phyloP scores from a whole-genome alignment of 805 yeast genomes.

The Metschnikowia lunata region DNA sequence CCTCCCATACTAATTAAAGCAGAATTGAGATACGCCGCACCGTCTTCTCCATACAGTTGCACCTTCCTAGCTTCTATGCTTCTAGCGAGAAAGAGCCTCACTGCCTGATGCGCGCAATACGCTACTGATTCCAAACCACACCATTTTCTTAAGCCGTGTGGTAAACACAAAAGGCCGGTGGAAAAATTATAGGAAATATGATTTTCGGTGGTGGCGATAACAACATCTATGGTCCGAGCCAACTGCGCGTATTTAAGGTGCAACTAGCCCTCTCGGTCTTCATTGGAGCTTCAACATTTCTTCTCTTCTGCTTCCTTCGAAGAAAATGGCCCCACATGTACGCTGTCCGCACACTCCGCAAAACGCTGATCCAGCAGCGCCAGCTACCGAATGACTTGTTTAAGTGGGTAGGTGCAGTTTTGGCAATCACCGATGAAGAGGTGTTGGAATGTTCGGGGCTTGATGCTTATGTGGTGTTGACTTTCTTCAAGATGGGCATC shows the following conservation, averaged over 20 bases:
- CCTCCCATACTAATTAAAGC: too few relatives aligned
- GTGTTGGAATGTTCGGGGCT: slow-evolving; percentile 23
- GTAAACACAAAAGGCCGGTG: too few relatives aligned
- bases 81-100: too few relatives aligned
- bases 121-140: too few relatives aligned
- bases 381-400: slow-evolving; percentile 37
- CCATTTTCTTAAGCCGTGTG: too few relatives aligned
- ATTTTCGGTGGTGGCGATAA: slow-evolving; percentile 13
- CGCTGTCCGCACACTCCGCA: slow-evolving; percentile 50
- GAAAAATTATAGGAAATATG: neutral
- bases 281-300: slow-evolving; percentile 44
- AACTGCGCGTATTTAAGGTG: slow-evolving; percentile 55
- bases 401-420: slow-evolving; percentile 24
- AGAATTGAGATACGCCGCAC: too few relatives aligned
- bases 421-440: slow-evolving; percentile 24
- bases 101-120: too few relatives aligned
- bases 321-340: slow-evolving; percentile 55
- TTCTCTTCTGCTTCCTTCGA: slow-evolving; percentile 47
- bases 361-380: slow-evolving; percentile 29
- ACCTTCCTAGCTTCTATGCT: too few relatives aligned
- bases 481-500: slow-evolving; percentile 35
- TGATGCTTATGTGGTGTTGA: slow-evolving; percentile 34
- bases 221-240: slow-evolving; percentile 39
- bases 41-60: too few relatives aligned
- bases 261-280: slow-evolving; percentile 48